Evolutionary conservation across 169 alveolate species (phyloP).

Genomic region (Cryptosporidium bovis): DNA sequence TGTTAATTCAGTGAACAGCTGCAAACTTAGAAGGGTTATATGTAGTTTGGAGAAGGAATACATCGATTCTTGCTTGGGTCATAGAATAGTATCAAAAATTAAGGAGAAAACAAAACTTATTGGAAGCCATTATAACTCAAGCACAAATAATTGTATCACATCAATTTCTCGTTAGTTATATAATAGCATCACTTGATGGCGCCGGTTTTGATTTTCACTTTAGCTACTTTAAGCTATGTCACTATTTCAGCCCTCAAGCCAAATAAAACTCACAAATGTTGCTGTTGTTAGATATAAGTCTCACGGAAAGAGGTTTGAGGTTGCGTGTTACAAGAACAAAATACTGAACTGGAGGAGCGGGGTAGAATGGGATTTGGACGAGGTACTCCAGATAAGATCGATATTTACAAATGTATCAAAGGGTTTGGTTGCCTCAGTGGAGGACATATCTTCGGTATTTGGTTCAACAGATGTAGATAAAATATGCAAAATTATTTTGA

Average conservation of each 20-base stretch:
- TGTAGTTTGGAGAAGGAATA: not conserved
- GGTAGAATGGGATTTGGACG: slow-evolving; percentile 91
- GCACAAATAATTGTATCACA: too few species aligned
- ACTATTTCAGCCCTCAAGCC: slow-evolving; percentile 92
- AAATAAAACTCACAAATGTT: slow-evolving; percentile 94
- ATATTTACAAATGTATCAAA: slow-evolving; percentile 93
- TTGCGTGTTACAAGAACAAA: slow-evolving; percentile 97
- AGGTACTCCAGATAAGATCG: slow-evolving; percentile 91
- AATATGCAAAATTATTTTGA: slow-evolving; percentile 91
- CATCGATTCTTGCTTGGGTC: slow-evolving; percentile 1
- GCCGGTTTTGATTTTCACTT: slow-evolving; percentile 1
- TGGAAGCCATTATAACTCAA: not conserved
- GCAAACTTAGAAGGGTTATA: not conserved
- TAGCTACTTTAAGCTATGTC: slow-evolving; percentile 62
- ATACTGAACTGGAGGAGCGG: slow-evolving; percentile 94
- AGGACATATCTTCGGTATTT: slow-evolving; percentile 89
- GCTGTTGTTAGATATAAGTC: slow-evolving; percentile 92
- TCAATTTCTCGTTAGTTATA: not conserved
- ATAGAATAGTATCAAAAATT: not conserved
- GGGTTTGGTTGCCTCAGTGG: slow-evolving; percentile 93
- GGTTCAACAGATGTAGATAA: slow-evolving; percentile 86
- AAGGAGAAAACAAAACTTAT: not conserved
- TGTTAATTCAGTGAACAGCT: not conserved
- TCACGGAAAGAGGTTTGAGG: slow-evolving; percentile 92
- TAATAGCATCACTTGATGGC: not conserved